Evolutionary conservation across 805 yeast species (phyloP), one percentile per base, ranked within the genome.

Genomic region (Wickerhamomyces rabaulensis): DNA sequence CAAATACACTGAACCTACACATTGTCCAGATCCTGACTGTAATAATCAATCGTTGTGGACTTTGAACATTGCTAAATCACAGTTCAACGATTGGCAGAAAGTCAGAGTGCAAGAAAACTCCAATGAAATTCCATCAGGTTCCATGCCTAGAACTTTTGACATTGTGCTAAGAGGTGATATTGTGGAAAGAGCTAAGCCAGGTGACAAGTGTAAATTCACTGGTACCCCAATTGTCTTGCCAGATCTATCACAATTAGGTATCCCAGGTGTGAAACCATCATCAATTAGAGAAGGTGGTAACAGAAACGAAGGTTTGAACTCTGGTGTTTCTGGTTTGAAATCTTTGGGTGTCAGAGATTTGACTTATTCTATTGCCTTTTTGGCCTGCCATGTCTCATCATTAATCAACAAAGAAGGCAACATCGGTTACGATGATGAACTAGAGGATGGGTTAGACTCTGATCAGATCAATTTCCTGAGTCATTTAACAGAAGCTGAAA

Each of bases 61-160:
- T 1, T 69, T 94, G 48, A 83, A 87, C 57, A 82, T 92, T 26
- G 67, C 86, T 31, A 88, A 89, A 65, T 87, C 96, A 0, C 87
- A 84, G 51, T 92, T 94, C 60, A 73, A 89, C 52, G 98, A 92
- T 71, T 92, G 99, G 99, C 99, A 92, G 66, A 86, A 86, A 54
- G 92, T 90, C 22, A 79, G 97, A 57, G 86, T 92, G 53, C 99
- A 92, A 64, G 99, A 92, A 62, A 94, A 92, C 60, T 83, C 97
- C n/a, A 86, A 75, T 56, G 98, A 92, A 66, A 92, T 92, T 47
- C 99, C 99, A 23, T 89, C 97, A 0, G 99, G 99, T 25, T 90
- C 97, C 4, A 92, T 92, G 99, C 99, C 99, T 22, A 80, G 99
- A 64, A 92, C 97, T 1, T 67, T 92, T 58, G 99, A 92, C 64